Base-by-base conservation (phyloP, 2,329 filamentous ascomycete genomes). In the Podosphaera xanthii region DNA sequence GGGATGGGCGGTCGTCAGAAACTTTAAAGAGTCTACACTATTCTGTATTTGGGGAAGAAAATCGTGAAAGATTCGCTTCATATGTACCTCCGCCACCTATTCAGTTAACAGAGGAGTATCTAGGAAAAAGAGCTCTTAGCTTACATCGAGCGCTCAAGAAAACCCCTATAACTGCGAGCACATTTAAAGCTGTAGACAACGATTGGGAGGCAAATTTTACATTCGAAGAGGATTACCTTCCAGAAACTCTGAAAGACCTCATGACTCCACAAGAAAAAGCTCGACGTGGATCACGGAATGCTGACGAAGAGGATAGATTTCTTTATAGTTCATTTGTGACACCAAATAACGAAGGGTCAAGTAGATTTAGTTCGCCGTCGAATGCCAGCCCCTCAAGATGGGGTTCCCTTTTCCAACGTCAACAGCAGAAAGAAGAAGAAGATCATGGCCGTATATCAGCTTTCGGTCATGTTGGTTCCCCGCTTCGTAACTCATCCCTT, bases 141-240 rank as follows among this genome's bases (percentile, higher is more conserved):
- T 78, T 83, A 70, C 75, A 84, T 72, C 72, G 82, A 71, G 76
- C 81, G 74, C 63, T 80, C 68, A 74, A 89, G 80, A 71, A 88
- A 74, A 75, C 82, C 71, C 65, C 80, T 75, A 70, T 87, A 72
- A 75, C 83, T 78, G 69, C 86, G 77, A 77, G 85, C 77, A 67
- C 82, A 75, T 81, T 81, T 62, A 82, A 74, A 73, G 72, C 65
- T 34, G 63, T 79, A 34, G 80, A 83, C 63, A 75, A 75, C 59
- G 81, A 83, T 65, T 83, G 81, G 81, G 79, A 82, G 56, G 70
- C 75, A 59, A 76, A 79, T 59, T 92, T 94, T 66, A 79, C 84
- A 36, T 91, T 92, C 65, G 87, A 94, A 69, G 90, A 94, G 67
- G 89, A 94, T 67, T 87, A 92, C 66, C 76, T 97, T 8, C 92